Conservation (phyloP, 1,139 yeast species). For the Arxiozyma heterogenica region DNA sequence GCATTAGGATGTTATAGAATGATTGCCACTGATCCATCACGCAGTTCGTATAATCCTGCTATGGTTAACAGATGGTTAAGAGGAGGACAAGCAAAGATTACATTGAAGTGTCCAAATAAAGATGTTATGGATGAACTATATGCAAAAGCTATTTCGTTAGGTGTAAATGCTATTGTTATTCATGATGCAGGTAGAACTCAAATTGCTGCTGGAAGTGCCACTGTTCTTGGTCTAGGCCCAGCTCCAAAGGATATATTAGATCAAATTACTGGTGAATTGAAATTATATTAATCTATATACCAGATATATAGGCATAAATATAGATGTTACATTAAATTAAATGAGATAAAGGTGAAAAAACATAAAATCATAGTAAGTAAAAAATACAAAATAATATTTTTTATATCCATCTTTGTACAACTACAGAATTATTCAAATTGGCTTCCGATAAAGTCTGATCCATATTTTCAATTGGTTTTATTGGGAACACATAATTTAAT, state of each 20-base stretch:
- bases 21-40: slow-evolving; percentile 44
- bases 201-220: slow-evolving; percentile 88
- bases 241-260: slow-evolving; percentile 84
- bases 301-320: not conserved
- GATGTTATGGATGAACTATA: slow-evolving; percentile 71
- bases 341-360: not conserved
- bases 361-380: not conserved
- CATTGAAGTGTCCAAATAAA: slow-evolving; percentile 66
- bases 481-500: slow-evolving; percentile 78
- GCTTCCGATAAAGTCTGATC: slow-evolving; percentile 59
- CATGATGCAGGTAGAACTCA: slow-evolving; percentile 98
- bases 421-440: slow-evolving; percentile 73
- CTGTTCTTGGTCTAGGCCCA: slow-evolving; percentile 92
- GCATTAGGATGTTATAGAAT: slow-evolving; percentile 79
- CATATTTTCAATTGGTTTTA: slow-evolving; percentile 56
- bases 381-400: not conserved
- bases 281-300: slow-evolving; percentile 46
- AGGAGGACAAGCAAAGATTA: slow-evolving; percentile 90
- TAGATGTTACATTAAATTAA: no score
- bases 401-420: slow-evolving; percentile 70
- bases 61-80: slow-evolving; percentile 71
- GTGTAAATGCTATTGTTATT: slow-evolving; percentile 69
- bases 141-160: slow-evolving; percentile 73
- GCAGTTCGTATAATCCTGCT: slow-evolving; percentile 47
- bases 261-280: slow-evolving; percentile 69